These are phyloP conservation scores for Lentinula guzmanii DNA, from an alignment of 768 basidiomycete genomes.

Conservation along the genomic window DNA sequence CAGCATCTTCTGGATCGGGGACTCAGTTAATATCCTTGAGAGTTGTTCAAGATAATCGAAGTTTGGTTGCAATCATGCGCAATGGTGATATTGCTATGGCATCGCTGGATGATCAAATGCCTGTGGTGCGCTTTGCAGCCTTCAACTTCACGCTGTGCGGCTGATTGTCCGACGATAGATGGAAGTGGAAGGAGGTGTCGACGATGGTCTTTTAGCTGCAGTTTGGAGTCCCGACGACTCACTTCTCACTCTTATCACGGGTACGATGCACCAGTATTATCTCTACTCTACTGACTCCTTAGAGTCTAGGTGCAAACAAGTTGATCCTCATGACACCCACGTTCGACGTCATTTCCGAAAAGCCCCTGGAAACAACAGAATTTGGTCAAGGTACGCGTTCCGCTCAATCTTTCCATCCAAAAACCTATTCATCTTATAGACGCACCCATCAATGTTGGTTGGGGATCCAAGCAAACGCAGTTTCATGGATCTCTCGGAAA, in stretches of 20 bases:
- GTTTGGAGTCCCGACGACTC: slow-evolving; percentile 93
- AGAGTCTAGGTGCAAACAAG: slow-evolving; percentile 33
- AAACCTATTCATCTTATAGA: slow-evolving; percentile 34
- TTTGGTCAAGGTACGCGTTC: slow-evolving; percentile 73
- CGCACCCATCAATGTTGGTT: slow-evolving; percentile 91
- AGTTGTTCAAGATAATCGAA: slow-evolving; percentile 66
- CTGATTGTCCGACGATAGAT: slow-evolving; percentile 29
- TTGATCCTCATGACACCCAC: slow-evolving; percentile 84
- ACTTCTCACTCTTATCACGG: slow-evolving; percentile 75
- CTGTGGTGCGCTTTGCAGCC: slow-evolving; percentile 29
- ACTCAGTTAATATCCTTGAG: slow-evolving; percentile 57
- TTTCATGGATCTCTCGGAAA: slow-evolving; percentile 97
- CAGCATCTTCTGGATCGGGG: slow-evolving; percentile 19
- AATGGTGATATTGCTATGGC: slow-evolving; percentile 81
- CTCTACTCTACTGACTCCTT: not conserved
- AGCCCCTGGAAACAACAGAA: slow-evolving; percentile 59
- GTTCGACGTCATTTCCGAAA: slow-evolving; percentile 86
- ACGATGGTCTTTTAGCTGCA: slow-evolving; percentile 76
- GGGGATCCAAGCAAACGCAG: slow-evolving; percentile 96
- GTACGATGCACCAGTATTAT: slow-evolving; percentile 27
- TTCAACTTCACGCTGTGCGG: not conserved
- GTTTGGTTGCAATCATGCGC: slow-evolving; percentile 59
- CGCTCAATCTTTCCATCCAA: slow-evolving; percentile 9
- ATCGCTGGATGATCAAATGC: slow-evolving; percentile 42
- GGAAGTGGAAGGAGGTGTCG: slow-evolving; percentile 84